Evolutionary conservation across 2,329 filamentous ascomycete genomes (phyloP), one percentile per base, ranked within the genome.

Genomic region (Dichotomopilus funicola): DNA sequence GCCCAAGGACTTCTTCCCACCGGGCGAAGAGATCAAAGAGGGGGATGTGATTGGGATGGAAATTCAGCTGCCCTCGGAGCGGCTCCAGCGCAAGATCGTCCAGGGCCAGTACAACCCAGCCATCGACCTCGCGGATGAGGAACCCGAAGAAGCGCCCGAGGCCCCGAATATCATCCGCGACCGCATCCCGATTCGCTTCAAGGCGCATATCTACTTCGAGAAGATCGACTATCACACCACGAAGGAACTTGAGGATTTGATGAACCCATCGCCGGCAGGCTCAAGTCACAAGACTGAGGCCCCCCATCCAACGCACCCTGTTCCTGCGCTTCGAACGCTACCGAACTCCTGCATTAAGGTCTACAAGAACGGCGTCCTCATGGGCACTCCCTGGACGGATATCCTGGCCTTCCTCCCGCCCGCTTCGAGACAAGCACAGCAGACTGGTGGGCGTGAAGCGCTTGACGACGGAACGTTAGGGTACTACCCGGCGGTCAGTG

Each of bases 41-140:
- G 94, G 92, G 45, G 94, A 99, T 70, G 89, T 99, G 8, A 89
- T 99, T 55, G 94, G 94, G 4, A 76, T 99, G 44, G 90, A 97
- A 70, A 95, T 96, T 59, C 89, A 88, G 60, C 80, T 99, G 1
- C 94, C 94, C 0, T 88, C 91, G 0, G 83, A 97, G 58, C 79
- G 83, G 2, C 74, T 96, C 8, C 95, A 99, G 66, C 85, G 88
- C 58, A 96, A 95, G 70, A 82, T 97, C 35, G 89, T 95, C 36
- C 82, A 87, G 55, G 91, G 91, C 8, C 84, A 87, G 48, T 96
- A 92, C 73, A 95, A 96, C 66, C 89, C 90, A 1, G 85, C 88
- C 2, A 83, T 91, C 1, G 91, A 96, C 66, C 68, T 82, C 1
- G 72, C 78, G 42, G 80, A 85, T 61, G 82, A 85, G 45, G 76